Evolutionary conservation across 1,284 basidiomycete species (phyloP).

Genomic region (Trichosporon coremiiforme): DNA sequence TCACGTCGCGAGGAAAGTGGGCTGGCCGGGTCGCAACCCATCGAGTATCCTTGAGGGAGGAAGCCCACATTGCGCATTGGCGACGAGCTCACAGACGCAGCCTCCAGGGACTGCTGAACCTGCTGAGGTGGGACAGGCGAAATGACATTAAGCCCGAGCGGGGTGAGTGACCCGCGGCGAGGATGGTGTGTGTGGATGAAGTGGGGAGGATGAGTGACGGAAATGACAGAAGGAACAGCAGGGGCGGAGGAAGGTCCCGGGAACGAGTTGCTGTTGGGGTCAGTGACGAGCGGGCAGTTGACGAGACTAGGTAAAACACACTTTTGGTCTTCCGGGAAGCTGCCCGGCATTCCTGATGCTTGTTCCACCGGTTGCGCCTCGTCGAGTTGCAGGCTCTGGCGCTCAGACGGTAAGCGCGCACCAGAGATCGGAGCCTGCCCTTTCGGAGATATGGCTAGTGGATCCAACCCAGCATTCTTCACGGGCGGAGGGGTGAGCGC

Average conservation of each 20-base stretch:
- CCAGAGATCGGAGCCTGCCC: conserved; percentile 14
- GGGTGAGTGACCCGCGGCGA: conserved; percentile 52
- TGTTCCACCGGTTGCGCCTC: conserved; percentile 2
- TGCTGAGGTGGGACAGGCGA: conserved; percentile 49
- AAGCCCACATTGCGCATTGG: conserved; percentile 44
- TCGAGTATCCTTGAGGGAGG: conserved; percentile 23
- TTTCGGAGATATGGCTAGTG: conserved; percentile 6
- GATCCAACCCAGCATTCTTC: neutral
- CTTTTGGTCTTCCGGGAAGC: conserved; percentile 11
- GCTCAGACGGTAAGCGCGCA: conserved; percentile 6
- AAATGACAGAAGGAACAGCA: conserved; percentile 46
- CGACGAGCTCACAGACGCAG: conserved; percentile 21
- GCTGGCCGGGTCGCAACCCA: conserved; percentile 20
- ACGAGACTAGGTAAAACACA: neutral
- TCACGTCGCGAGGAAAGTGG: conserved; percentile 26
- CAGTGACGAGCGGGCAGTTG: neutral
- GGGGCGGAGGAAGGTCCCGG: conserved; percentile 52
- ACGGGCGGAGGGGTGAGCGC: neutral
- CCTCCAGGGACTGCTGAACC: conserved; percentile 21
- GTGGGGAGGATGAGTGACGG: conserved; percentile 52
- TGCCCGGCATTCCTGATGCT: conserved; percentile 7
- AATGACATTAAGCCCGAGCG: conserved; percentile 54
- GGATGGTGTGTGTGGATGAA: conserved; percentile 58
- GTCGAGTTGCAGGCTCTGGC: neutral
- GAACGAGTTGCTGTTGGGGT: conserved; percentile 19